phyloP scores from a whole-genome alignment of 805 yeast species.

The Ascoidea rubescens region DNA sequence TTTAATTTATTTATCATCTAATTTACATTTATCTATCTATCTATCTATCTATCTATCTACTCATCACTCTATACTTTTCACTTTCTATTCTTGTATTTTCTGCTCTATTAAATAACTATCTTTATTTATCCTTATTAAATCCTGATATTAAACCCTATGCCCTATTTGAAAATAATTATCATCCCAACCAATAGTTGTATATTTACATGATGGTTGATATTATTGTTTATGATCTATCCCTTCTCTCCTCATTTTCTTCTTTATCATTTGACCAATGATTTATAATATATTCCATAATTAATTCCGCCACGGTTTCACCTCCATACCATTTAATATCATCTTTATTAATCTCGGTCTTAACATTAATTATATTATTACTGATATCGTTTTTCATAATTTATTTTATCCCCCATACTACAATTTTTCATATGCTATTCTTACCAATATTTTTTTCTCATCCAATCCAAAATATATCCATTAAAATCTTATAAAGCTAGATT shows the following conservation, averaged over 20 bases:
- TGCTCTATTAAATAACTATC: too few species aligned
- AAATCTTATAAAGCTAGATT: too few species aligned
- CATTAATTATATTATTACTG: conserved; percentile 14
- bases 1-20: background rate
- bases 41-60: background rate
- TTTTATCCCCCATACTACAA: conserved; percentile 29
- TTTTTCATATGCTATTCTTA: conserved; percentile 41
- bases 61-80: too few species aligned
- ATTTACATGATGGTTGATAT: background rate
- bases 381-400: too few species aligned
- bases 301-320: conserved; percentile 27
- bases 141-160: too few species aligned
- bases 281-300: conserved; percentile 27
- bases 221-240: background rate
- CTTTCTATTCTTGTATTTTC: background rate
- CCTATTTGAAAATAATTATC: too few species aligned
- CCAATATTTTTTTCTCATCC: too few species aligned
- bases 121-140: too few species aligned
- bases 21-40: too few species aligned
- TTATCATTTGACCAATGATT: conserved; percentile 17
- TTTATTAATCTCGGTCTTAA: conserved; percentile 4
- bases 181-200: background rate
- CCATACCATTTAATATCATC: conserved; percentile 25
- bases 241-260: background rate
- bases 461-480: too few species aligned